Evolutionary conservation across 2,329 filamentous ascomycete genomes (phyloP), one percentile per base, ranked within the genome.

Genomic region (Sarocladiaceae sp.): DNA sequence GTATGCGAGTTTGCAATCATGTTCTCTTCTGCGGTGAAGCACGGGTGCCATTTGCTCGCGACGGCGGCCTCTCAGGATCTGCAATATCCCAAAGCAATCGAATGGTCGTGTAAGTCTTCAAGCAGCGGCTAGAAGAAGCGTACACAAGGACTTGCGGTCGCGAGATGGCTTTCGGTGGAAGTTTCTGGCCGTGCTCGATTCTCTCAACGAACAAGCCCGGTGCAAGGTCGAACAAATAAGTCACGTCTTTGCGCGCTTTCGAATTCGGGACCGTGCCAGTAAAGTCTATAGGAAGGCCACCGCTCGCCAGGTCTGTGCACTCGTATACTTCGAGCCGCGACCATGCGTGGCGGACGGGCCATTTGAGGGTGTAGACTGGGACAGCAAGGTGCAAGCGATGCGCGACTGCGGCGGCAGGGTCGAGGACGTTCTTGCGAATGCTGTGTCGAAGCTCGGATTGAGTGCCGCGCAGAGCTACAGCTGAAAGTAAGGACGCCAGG

Each of bases 191-290:
- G 2, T 50, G 52, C 5, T 63, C 57, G 6, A 65, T 46, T 42
- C 60, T 56, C 44, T 65, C 63, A 6, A 65, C 61, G 40, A 65
- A 65, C 29, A 65, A 48, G 1, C 63, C 63, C 0, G 63, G 63
- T 5, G 60, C 60, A 33, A 65, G 50, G 27, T 65, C 63, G 44
- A 65, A 65, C 12, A 65, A 43, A 43, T 65, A 65, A 12, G 55
- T 55, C 11, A 61, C 56, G 18, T 59, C 56, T 16, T 53, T 53
- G 12, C 62, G 56, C 3, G 53, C 45, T 16, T 57, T 39, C 2
- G 61, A 63, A 11, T 45, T 51, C 20, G 56, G 51, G n/a, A 47
- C 54, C 4, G 58, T 61, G 16, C 55, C 58, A 41, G 50, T 48
- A 7, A 64, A 52, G 24, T 61, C 57, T 13, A 64, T 43, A 6